A percentile compares a stretch with the other conserved stretches of the same genome.
Evolutionary conservation across 805 yeast genomes (phyloP).

Genomic region (Wickerhamomyces subpelliculosus): DNA sequence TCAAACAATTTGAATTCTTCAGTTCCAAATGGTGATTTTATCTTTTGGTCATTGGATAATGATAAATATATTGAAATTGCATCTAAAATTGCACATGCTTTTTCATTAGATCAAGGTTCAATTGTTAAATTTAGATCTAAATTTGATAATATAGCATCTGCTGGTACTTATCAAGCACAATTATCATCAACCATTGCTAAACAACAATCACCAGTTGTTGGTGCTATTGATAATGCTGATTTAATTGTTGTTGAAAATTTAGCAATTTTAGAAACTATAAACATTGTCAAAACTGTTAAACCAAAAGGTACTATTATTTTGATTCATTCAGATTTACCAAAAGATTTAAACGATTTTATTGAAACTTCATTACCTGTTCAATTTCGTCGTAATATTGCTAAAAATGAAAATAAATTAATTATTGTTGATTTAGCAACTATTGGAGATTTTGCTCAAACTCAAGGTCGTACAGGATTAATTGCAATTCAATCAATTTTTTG

Average conservation of each 20-base stretch:
- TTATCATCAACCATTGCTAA: constrained; percentile 24
- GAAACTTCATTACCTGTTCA: constrained; percentile 49
- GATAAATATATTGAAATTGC: constrained; percentile 49
- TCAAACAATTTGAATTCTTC: constrained; percentile 6
- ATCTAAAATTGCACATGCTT: constrained; percentile 57
- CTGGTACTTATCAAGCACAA: constrained; percentile 73
- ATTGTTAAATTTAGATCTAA: constrained; percentile 51
- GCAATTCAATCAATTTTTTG: constrained; percentile 79
- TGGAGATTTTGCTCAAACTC: constrained; percentile 63
- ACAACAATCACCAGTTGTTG: constrained; percentile 16
- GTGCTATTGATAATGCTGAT: constrained; percentile 50
- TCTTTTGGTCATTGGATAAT: constrained; percentile 68
- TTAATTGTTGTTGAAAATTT: constrained; percentile 57
- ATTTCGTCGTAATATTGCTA: constrained; percentile 45
- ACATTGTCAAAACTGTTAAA: constrained; percentile 55
- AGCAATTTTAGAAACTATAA: constrained; percentile 47
- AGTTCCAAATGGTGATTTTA: constrained; percentile 25
- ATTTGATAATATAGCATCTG: constrained; percentile 65
- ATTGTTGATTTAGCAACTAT: constrained; percentile 56
- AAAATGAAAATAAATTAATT: constrained; percentile 44
- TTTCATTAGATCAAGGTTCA: constrained; percentile 54
- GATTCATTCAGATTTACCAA: constrained; percentile 28
- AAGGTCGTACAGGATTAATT: constrained; percentile 68
- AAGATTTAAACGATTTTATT: constrained; percentile 35
- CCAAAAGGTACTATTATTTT: constrained; percentile 51